These are phyloP conservation scores for Eustoma russellianum DNA, from an alignment of 257 asterid species.

Conservation along the genomic window DNA sequence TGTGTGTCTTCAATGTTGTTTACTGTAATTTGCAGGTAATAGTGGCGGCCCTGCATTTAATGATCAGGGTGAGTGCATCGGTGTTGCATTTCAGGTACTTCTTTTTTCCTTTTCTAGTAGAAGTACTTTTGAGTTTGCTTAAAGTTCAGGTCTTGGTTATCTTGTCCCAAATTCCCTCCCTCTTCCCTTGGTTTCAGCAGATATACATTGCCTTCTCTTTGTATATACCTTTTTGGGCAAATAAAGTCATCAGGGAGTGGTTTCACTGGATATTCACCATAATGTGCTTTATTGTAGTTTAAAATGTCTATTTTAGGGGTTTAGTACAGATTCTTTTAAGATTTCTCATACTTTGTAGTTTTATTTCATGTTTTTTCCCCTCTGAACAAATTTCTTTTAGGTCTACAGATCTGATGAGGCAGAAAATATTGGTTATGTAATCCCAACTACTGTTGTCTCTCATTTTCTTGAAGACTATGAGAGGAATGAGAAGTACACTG, in stretches of 20 bases:
- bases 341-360: neutral
- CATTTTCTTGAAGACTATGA: conserved; percentile 93
- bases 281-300: too few species aligned
- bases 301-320: neutral
- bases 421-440: conserved; percentile 94
- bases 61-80: conserved; percentile 91
- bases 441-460: conserved; percentile 85
- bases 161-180: neutral
- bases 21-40: conserved; percentile 45
- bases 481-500: conserved; percentile 82
- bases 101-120: neutral
- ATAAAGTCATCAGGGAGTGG: too few species aligned
- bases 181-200: neutral
- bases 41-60: conserved; percentile 99
- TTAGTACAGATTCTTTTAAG: neutral
- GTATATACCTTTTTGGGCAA: too few species aligned
- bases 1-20: conserved; percentile 6
- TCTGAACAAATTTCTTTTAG: conserved; percentile 47
- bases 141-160: too few species aligned
- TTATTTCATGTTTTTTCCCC: conserved; percentile 10
- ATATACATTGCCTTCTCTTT: too few species aligned
- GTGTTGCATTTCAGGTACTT: conserved; percentile 94
- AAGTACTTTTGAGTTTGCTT: too few species aligned
- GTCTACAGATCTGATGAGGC: conserved; percentile 95
- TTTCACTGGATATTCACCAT: too few species aligned